Base-by-base conservation (phyloP, 768 basidiomycete genomes). In the Pseudohyphozyma bogoriensis region DNA sequence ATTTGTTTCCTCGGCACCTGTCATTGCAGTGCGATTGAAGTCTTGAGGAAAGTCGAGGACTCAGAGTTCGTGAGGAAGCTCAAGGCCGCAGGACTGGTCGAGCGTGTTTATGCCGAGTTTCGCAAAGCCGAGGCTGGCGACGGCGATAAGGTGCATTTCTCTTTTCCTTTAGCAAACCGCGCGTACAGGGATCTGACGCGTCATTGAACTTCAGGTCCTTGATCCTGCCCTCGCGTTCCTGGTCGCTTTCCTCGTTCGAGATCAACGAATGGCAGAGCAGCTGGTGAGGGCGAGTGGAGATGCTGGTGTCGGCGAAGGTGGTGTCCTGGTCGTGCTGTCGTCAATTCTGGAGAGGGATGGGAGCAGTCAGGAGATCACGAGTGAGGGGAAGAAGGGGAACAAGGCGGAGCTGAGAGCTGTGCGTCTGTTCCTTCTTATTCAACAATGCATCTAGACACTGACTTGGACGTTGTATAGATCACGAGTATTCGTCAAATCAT, bases 1-100 rank as follows among this genome's bases (percentile, higher is more conserved):
- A 2, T 24, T 20, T 0, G 3, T 13, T 20, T 35, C 45, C 28
- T 22, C 9, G 11, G n/a, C n/a, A n/a, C n/a, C n/a, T n/a, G n/a
- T n/a, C n/a, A n/a, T n/a, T 13, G 6, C 51, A 67, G 68, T 37
- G 65, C 68, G 0, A n/a, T 65, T 58, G 65, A 67, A 6, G 47
- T 69, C 16, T 32, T 69, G 10, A 12, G 24, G 16, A 69, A 69
- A 54, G 28, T 58, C 6, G 51, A 49, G 18, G 63, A 65, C 26
- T 42, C 42, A 22, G 65, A 67, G 16, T 69, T 63, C 52, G 45
- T 66, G 15, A 42, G 65, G 1, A 51, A 59, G 4, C 60, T 69
- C 29, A 64, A 67, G 37, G 45, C 60, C 2, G 58, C 51, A 24
- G 68, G 63, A 1, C 46, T 57, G 28, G 60, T 52, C 24, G 63